Percentiles rank a stretch among this genome's conserved stretches.
These are phyloP conservation scores for Juncus inflexus DNA, from an alignment of 176 grass and related monocot genomes.

Conservation along the genomic window DNA sequence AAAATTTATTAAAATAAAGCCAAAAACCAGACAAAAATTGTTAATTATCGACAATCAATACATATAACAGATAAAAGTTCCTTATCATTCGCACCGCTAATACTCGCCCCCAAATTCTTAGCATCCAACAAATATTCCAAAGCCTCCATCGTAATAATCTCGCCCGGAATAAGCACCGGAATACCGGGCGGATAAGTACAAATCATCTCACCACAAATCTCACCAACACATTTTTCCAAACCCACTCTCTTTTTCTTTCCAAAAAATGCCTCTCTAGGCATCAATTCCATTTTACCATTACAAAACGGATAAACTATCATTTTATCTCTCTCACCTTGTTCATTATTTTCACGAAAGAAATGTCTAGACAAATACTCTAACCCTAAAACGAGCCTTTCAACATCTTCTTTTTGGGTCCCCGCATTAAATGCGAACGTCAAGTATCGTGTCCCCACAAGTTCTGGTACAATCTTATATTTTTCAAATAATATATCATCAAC, in stretches of 20 bases:
- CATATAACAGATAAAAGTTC: constrained; percentile 49
- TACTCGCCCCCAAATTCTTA: constrained; percentile 41
- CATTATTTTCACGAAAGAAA: constrained; percentile 29
- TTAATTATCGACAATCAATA: too few species aligned
- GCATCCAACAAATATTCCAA: constrained; percentile 49
- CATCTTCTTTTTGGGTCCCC: constrained; percentile 60
- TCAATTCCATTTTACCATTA: constrained; percentile 37
- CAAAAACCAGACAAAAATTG: too few species aligned
- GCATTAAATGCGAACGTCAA: constrained; percentile 69
- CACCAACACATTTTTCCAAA: constrained; percentile 53
- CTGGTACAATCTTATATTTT: constrained; percentile 48
- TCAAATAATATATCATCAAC: constrained; percentile 50
- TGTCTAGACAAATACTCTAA: constrained; percentile 46
- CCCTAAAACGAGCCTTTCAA: constrained; percentile 48
- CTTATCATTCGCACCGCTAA: constrained; percentile 63
- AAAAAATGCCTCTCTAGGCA: constrained; percentile 77
- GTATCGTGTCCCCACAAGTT: constrained; percentile 56
- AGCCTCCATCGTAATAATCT: constrained; percentile 55
- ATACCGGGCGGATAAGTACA: constrained; percentile 86
- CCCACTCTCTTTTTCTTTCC: constrained; percentile 51
- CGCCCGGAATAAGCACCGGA: constrained; percentile 66
- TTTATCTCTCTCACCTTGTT: constrained; percentile 2
- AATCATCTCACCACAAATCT: constrained; percentile 82
- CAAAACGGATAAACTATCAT: constrained; percentile 27
- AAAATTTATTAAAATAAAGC: too few species aligned